These are phyloP conservation scores for Cladosporium sp. DNA, from an alignment of 2,329 filamentous ascomycete genomes.

Conservation along the genomic window DNA sequence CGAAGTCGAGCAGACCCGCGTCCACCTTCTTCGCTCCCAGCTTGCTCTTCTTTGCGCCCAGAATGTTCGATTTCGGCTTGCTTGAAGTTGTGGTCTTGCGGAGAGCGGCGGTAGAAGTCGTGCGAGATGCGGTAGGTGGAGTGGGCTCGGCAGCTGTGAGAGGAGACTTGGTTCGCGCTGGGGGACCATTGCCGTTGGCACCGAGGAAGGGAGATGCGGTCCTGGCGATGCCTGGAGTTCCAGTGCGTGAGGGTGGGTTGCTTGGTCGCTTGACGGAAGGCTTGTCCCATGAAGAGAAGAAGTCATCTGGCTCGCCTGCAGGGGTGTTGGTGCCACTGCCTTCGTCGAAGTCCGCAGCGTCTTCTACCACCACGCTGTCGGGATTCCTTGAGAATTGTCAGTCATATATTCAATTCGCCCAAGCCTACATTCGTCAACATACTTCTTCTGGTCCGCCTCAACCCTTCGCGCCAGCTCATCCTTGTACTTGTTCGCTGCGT, in stretches of 20 bases:
- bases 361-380: conserved; percentile 79
- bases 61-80: conserved; percentile 62
- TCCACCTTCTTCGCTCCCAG: conserved; percentile 71
- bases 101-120: conserved; percentile 76
- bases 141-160: conserved; percentile 61
- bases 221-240: conserved; percentile 79
- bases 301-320: conserved; percentile 84
- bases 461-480: conserved; percentile 89
- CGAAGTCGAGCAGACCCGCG: conserved; percentile 80
- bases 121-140: conserved; percentile 66
- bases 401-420: conserved; percentile 6
- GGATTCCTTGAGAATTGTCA: conserved; percentile 64
- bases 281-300: conserved; percentile 99
- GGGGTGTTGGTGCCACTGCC: conserved; percentile 71
- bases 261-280: conserved; percentile 94
- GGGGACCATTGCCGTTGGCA: conserved; percentile 61
- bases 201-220: conserved; percentile 85
- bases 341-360: conserved; percentile 61
- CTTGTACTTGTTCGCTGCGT: conserved; percentile 95
- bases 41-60: conserved; percentile 70
- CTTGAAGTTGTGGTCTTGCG: conserved; percentile 69
- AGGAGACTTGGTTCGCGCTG: conserved; percentile 76
- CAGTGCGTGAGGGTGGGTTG: conserved; percentile 85
- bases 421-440: conserved; percentile 41
- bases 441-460: conserved; percentile 81